Conservation (phyloP, 495 filamentous ascomycete genomes). For the Penicillium canescens region DNA sequence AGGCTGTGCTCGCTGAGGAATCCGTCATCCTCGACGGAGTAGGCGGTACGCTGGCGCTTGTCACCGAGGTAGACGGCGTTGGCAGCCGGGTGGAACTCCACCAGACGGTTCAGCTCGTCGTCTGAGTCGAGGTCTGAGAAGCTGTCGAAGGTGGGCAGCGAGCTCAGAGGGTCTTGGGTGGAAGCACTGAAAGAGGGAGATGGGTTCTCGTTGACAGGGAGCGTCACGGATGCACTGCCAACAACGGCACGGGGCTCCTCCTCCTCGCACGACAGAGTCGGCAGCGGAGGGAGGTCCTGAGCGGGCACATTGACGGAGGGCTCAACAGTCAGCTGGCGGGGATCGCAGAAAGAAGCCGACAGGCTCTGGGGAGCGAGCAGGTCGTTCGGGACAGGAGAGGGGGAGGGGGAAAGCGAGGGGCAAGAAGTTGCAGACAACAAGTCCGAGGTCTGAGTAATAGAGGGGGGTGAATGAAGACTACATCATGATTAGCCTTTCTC, state of each 20-base stretch:
- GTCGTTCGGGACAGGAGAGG: constrained; percentile 66
- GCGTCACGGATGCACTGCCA: constrained; percentile 62
- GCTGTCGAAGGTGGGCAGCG: constrained; percentile 77
- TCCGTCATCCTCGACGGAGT: constrained; percentile 69
- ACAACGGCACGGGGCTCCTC: constrained; percentile 77
- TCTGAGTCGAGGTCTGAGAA: constrained; percentile 92
- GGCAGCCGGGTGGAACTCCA: constrained; percentile 61
- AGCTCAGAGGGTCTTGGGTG: constrained; percentile 53
- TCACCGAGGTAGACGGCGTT: constrained; percentile 66
- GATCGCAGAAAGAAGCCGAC: constrained; percentile 73
- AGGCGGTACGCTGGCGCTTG: constrained; percentile 75
- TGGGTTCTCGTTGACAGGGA: constrained; percentile 50
- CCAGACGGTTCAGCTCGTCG: constrained; percentile 80
- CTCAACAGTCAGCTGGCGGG: constrained; percentile 84
- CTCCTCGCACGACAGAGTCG: constrained; percentile 68
- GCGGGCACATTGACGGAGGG: constrained; percentile 51
- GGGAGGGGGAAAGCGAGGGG: constrained; percentile 80
- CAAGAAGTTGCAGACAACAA: constrained; percentile 72
- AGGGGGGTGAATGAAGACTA: constrained; percentile 83
- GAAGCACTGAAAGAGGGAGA: constrained; percentile 49
- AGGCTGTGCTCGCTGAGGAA: constrained; percentile 75
- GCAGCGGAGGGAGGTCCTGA: constrained; percentile 68
- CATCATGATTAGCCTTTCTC: constrained; percentile 22
- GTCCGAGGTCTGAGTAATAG: constrained; percentile 66
- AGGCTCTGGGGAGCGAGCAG: constrained; percentile 60